These are phyloP conservation scores for Plasmopara muralis DNA, from an alignment of 352 stramenopile species.

Conservation along the genomic window DNA sequence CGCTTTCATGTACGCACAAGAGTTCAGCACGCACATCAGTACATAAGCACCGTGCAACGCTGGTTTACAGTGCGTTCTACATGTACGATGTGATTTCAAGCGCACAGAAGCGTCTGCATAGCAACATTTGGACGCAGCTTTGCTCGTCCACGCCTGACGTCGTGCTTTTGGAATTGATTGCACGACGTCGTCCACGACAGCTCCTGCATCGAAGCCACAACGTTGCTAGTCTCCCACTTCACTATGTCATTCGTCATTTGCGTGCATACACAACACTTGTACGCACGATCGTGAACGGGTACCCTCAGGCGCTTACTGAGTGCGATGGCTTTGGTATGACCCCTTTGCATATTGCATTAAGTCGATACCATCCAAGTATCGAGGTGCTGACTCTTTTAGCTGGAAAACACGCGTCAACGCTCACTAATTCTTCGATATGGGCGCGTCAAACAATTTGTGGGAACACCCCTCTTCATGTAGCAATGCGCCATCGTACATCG, in stretches of 20 bases:
- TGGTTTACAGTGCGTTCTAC: constrained; percentile 34
- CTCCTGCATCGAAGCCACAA: constrained; percentile 43
- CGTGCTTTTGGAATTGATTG: constrained; percentile 44
- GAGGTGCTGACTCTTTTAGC: constrained; percentile 27
- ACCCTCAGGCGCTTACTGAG: constrained; percentile 31
- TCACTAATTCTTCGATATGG: constrained; percentile 13
- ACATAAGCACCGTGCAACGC: constrained; percentile 17
- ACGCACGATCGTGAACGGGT: constrained; percentile 30
- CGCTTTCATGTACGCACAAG: neutral
- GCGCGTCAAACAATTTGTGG: constrained; percentile 19
- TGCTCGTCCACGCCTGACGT: constrained; percentile 19
- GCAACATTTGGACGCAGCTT: constrained; percentile 47
- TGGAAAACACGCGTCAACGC: constrained; percentile 5
- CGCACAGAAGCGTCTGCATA: constrained; percentile 38
- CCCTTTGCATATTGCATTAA: constrained; percentile 53
- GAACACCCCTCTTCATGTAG: constrained; percentile 37
- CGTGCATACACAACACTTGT: constrained; percentile 30
- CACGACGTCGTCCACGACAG: constrained; percentile 39
- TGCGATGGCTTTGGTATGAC: constrained; percentile 52
- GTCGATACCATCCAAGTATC: constrained; percentile 22
- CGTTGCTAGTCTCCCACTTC: constrained; percentile 40
- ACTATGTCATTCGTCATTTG: constrained; percentile 39
- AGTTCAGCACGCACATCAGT: neutral
- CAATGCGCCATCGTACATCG: constrained; percentile 25
- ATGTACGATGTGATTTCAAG: constrained; percentile 33